A percentile compares a stretch with the other conserved stretches of the same genome.
phyloP scores from a whole-genome alignment of 148 eudicot genomes.

The Camellia granthamiana region DNA sequence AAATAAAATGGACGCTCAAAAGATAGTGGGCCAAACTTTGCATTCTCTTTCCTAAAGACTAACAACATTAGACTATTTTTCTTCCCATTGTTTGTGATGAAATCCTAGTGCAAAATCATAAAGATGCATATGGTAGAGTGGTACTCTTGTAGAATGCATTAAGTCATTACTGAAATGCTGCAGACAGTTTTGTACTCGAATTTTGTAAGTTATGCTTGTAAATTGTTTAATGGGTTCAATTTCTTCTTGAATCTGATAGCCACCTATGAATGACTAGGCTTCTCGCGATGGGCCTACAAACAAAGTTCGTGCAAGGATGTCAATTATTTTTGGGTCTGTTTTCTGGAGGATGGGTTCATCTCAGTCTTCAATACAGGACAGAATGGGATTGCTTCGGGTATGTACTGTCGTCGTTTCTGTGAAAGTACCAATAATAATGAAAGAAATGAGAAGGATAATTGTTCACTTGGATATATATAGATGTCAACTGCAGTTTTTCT shows the following conservation, averaged over 20 bases:
- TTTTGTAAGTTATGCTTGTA: background rate
- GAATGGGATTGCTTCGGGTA: slow-evolving; percentile 99
- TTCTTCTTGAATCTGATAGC: slow-evolving; percentile 14
- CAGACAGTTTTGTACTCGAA: background rate
- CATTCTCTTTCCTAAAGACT: slow-evolving; percentile 4
- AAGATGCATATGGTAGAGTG: slow-evolving; percentile 1
- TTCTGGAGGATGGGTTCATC: slow-evolving; percentile 99
- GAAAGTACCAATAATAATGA: background rate
- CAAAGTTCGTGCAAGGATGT: slow-evolving; percentile 93
- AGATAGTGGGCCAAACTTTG: background rate
- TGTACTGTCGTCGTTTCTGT: background rate
- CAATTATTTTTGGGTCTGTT: slow-evolving; percentile 94
- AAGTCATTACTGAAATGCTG: background rate
- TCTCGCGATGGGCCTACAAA: slow-evolving; percentile 98
- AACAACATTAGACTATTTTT: background rate
- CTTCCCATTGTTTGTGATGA: background rate
- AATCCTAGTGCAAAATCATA: background rate
- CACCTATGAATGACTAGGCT: slow-evolving; percentile 53
- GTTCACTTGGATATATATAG: too few species aligned
- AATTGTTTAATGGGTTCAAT: slow-evolving; percentile 10
- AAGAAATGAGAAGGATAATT: background rate
- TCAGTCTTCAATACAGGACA: slow-evolving; percentile 95
- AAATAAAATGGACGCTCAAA: background rate
- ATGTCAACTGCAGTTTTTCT: background rate
- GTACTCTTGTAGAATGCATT: background rate